phyloP scores from a whole-genome alignment of 495 filamentous ascomycete species.

The Penicillium egyptiacum region DNA sequence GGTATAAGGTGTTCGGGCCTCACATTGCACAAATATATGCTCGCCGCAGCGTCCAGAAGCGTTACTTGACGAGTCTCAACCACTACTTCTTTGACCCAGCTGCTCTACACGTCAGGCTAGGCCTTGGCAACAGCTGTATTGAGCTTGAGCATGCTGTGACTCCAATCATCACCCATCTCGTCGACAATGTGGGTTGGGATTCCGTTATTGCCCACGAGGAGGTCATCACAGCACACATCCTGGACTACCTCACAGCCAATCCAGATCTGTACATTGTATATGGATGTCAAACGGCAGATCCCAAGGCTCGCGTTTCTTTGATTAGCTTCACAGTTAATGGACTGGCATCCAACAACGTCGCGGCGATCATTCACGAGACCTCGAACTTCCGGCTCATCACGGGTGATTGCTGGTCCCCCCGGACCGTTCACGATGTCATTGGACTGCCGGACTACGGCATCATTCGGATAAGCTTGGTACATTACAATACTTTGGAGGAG shows the following conservation, averaged over 20 bases:
- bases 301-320: background rate
- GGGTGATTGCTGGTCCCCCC: conserved; percentile 1
- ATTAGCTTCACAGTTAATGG: background rate
- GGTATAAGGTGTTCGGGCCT: conserved; percentile 70
- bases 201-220: conserved; percentile 1
- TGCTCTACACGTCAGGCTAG: background rate
- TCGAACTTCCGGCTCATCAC: background rate
- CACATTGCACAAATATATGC: conserved; percentile 64
- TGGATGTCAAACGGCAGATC: no score
- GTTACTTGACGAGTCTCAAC: conserved; percentile 25
- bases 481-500: conserved; percentile 59
- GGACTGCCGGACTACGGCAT: conserved; percentile 46
- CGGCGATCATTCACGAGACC: no score
- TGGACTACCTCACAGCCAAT: background rate
- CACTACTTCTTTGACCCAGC: conserved; percentile 5
- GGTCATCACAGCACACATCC: no score
- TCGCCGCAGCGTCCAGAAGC: conserved; percentile 28
- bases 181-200: background rate
- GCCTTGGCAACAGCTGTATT: conserved; percentile 34
- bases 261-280: no score
- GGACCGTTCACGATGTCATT: background rate
- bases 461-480: conserved; percentile 61
- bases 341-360: no score
- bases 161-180: background rate
- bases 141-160: conserved; percentile 43